phyloP scores from a whole-genome alignment of 1,139 yeast species.

The Trichomonascaceae sp. region DNA sequence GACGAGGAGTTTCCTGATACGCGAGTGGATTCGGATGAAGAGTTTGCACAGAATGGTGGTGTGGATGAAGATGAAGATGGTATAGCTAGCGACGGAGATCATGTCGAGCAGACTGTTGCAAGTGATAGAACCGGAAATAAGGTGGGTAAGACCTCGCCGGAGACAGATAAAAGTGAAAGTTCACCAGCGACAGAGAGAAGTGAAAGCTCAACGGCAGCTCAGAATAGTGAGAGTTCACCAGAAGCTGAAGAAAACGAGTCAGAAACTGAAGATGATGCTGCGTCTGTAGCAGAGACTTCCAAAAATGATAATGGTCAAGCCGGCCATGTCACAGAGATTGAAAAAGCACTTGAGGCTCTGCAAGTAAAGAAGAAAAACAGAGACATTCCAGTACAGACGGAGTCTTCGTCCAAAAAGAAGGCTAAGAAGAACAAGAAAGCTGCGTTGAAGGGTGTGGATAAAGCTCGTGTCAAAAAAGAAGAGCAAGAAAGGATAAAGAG shows the following conservation, averaged over 20 bases:
- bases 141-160: slow-evolving; percentile 1
- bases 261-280: slow-evolving; percentile 3
- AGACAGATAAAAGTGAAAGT: slow-evolving; percentile 7
- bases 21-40: slow-evolving; percentile 18
- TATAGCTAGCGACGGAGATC: slow-evolving; percentile 9
- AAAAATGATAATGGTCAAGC: slow-evolving; percentile 1
- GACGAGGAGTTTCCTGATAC: slow-evolving; percentile 22
- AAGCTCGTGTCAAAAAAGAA: slow-evolving; percentile 8
- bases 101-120: not conserved
- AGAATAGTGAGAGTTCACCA: slow-evolving; percentile 10
- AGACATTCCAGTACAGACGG: slow-evolving; percentile 48
- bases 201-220: too few relatives aligned
- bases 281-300: slow-evolving; percentile 9
- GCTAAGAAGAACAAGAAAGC: slow-evolving; percentile 18
- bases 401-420: slow-evolving; percentile 44
- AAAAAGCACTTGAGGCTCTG: slow-evolving; percentile 18
- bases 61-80: slow-evolving; percentile 3
- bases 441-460: slow-evolving; percentile 24
- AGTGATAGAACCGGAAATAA: not conserved
- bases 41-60: slow-evolving; percentile 3
- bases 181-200: too few relatives aligned
- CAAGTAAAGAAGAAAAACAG: slow-evolving; percentile 21
- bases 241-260: slow-evolving; percentile 10
- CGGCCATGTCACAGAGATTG: slow-evolving; percentile 12
- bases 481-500: slow-evolving; percentile 30